Conservation (phyloP, 2,329 filamentous ascomycete genomes). For the Scleromitrula shiraiana region DNA sequence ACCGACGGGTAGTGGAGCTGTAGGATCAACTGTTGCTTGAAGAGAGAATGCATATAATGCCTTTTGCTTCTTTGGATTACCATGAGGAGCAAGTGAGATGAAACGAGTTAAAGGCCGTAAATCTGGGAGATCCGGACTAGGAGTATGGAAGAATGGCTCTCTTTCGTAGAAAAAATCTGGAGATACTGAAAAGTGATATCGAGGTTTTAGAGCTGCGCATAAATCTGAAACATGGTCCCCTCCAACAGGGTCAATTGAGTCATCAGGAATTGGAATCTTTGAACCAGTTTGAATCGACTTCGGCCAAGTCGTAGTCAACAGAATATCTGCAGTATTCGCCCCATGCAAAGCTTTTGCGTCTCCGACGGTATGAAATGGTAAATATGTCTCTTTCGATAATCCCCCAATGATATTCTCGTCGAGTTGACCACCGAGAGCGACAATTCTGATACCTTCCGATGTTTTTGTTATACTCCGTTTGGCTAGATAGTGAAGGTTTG, state of each 20-base stretch:
- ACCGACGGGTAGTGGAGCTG: slow-evolving; percentile 56
- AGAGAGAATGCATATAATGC: slow-evolving; percentile 72
- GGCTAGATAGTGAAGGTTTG: slow-evolving; percentile 62
- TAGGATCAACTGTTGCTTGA: slow-evolving; percentile 51
- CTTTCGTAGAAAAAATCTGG: slow-evolving; percentile 66
- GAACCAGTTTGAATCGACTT: slow-evolving; percentile 62
- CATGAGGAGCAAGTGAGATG: slow-evolving; percentile 76
- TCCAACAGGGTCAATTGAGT: slow-evolving; percentile 41
- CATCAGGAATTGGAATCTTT: slow-evolving; percentile 48
- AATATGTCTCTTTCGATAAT: slow-evolving; percentile 61
- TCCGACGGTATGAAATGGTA: slow-evolving; percentile 68
- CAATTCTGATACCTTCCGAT: slow-evolving; percentile 78
- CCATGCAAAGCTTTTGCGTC: slow-evolving; percentile 71
- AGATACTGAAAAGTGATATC: slow-evolving; percentile 78
- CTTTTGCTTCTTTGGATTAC: slow-evolving; percentile 70
- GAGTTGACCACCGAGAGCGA: slow-evolving; percentile 71
- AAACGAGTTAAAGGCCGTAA: slow-evolving; percentile 69
- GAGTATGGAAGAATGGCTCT: slow-evolving; percentile 77
- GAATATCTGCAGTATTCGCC: slow-evolving; percentile 73
- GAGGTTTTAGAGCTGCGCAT: slow-evolving; percentile 71
- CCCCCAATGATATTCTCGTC: slow-evolving; percentile 53
- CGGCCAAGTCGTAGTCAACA: slow-evolving; percentile 85
- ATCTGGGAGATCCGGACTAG: slow-evolving; percentile 44
- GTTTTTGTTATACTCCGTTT: slow-evolving; percentile 61
- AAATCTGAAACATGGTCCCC: slow-evolving; percentile 70